These are phyloP conservation scores for Spathaspora gorwiae DNA, from an alignment of 805 yeast species.

Conservation along the genomic window DNA sequence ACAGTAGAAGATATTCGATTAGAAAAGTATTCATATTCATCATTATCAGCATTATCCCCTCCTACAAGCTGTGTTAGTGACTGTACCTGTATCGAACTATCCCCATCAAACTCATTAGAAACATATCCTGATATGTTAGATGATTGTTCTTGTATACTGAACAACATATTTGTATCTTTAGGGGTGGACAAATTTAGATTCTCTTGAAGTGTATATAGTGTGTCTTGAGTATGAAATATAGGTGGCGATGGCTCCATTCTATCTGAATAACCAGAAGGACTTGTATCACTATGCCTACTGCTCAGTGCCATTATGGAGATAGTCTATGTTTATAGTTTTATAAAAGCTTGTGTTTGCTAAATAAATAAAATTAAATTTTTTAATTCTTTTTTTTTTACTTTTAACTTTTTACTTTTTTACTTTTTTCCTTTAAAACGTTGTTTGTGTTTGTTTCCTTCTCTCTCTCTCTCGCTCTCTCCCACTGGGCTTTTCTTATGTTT, in stretches of 20 bases:
- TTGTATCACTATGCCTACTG: background rate
- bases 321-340: background rate
- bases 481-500: too few species aligned
- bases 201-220: too few species aligned
- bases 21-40: slow-evolving; percentile 1
- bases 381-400: too few species aligned
- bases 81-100: background rate
- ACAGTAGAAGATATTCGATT: slow-evolving; percentile 4
- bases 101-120: background rate
- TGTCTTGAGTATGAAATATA: too few species aligned
- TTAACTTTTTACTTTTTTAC: too few species aligned
- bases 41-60: background rate
- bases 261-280: background rate
- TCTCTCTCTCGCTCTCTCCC: too few species aligned
- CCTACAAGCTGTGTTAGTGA: background rate
- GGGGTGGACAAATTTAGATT: background rate
- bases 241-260: background rate
- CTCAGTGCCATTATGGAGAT: background rate
- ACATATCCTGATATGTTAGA: background rate
- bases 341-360: background rate
- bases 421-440: too few species aligned
- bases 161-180: background rate
- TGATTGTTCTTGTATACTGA: background rate
- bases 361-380: too few species aligned
- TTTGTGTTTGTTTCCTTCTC: too few species aligned